A percentile compares a stretch with the other conserved stretches of the same genome.
These are phyloP conservation scores for Xylariaceae sp. DNA, from an alignment of 2,329 filamentous ascomycete species.

Conservation along the genomic window DNA sequence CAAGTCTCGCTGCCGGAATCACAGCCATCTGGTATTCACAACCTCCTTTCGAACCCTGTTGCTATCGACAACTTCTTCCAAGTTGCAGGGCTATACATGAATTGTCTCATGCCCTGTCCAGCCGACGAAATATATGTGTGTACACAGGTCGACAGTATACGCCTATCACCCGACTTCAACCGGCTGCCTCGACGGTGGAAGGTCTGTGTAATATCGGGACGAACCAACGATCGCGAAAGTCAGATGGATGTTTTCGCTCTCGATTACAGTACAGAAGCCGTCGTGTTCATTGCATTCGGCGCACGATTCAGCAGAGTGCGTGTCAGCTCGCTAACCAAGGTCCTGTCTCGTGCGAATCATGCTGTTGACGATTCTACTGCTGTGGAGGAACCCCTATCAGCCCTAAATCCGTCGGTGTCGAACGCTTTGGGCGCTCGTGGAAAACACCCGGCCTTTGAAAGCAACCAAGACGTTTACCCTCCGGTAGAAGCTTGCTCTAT, in stretches of 20 bases:
- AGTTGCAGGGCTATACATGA: constrained; percentile 35
- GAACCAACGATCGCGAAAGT: neutral
- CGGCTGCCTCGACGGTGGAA: neutral
- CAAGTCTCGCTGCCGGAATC: neutral
- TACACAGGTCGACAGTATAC: neutral
- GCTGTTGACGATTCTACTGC: neutral
- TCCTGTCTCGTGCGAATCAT: neutral
- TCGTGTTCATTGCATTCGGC: neutral
- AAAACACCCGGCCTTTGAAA: neutral
- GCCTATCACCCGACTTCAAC: neutral
- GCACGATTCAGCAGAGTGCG: neutral
- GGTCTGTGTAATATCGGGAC: neutral
- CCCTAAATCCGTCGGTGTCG: too few relatives aligned
- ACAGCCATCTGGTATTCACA: neutral
- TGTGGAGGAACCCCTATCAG: neutral
- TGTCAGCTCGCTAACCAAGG: neutral
- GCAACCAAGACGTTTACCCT: neutral
- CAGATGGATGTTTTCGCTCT: neutral
- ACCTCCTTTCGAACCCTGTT: neutral
- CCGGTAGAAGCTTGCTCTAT: neutral
- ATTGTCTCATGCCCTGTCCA: constrained; percentile 18
- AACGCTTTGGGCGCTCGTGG: neutral
- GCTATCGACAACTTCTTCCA: constrained; percentile 29
- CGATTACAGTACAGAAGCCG: neutral
- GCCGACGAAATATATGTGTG: constrained; percentile 24